Evolutionary conservation across 2,329 filamentous ascomycete species (phyloP).

Genomic region (Xylaria sp.): DNA sequence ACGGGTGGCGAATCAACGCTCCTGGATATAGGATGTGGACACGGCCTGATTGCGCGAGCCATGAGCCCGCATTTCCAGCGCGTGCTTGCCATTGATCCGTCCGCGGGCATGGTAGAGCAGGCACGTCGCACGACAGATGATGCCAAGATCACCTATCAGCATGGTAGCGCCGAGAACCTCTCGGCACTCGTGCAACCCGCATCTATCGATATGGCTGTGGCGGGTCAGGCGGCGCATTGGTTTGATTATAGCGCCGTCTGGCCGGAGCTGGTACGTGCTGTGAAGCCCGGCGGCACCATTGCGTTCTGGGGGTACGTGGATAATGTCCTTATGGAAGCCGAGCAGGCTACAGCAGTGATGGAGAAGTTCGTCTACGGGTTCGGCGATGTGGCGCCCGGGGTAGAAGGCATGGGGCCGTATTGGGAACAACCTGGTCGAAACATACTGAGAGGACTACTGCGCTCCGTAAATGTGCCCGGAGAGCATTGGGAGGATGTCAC

Average conservation of each 20-base stretch:
- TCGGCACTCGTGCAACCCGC: constrained; percentile 57
- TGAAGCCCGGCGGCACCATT: constrained; percentile 66
- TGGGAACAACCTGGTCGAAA: constrained; percentile 71
- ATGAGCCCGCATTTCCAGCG: constrained; percentile 63
- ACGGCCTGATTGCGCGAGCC: constrained; percentile 65
- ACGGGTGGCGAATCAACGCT: constrained; percentile 46
- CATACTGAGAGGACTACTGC: constrained; percentile 62
- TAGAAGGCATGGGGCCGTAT: constrained; percentile 64
- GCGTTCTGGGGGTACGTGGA: constrained; percentile 75
- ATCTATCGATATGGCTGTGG: constrained; percentile 62
- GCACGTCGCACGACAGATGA: constrained; percentile 55
- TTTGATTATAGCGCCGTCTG: constrained; percentile 68
- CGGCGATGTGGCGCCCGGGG: constrained; percentile 55
- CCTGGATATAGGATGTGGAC: constrained; percentile 72
- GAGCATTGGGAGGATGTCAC: constrained; percentile 62
- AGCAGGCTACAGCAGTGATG: constrained; percentile 63
- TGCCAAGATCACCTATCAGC: constrained; percentile 59
- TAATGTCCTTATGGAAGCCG: constrained; percentile 65
- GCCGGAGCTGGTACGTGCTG: constrained; percentile 63
- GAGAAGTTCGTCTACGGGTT: constrained; percentile 65
- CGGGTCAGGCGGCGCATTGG: constrained; percentile 72
- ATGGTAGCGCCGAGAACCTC: constrained; percentile 65
- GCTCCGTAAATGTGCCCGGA: constrained; percentile 62
- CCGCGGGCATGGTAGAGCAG: constrained; percentile 65
- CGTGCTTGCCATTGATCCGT: constrained; percentile 67